Conservation (phyloP, 345 rosid species). For the Jatropha curcas region DNA sequence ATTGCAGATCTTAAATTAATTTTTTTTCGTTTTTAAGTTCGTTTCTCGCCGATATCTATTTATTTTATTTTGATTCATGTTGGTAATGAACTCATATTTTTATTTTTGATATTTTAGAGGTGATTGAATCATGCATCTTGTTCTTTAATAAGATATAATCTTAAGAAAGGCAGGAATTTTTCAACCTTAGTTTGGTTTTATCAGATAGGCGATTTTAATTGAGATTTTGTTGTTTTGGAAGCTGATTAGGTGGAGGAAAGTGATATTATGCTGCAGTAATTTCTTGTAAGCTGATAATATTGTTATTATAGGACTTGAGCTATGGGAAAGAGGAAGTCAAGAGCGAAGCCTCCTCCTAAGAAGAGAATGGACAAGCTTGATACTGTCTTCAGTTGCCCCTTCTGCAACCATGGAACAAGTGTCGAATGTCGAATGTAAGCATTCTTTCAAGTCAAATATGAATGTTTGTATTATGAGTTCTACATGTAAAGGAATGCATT, state of each 20-base stretch:
- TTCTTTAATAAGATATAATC: too few relatives aligned
- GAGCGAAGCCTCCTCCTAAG: slow-evolving; percentile 90
- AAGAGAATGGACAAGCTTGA: slow-evolving; percentile 96
- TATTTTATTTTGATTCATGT: neutral
- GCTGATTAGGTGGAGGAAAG: too few relatives aligned
- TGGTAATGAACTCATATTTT: neutral
- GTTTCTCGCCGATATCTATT: neutral
- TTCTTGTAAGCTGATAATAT: neutral
- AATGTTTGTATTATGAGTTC: neutral
- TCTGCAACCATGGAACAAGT: slow-evolving; percentile 90
- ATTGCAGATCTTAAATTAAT: neutral
- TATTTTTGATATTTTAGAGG: too few relatives aligned
- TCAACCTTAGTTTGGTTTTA: neutral
- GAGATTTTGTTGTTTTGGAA: too few relatives aligned
- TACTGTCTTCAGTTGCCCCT: slow-evolving; percentile 92
- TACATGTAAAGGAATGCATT: neutral
- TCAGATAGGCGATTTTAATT: too few relatives aligned
- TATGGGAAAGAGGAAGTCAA: slow-evolving; percentile 98
- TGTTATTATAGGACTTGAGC: slow-evolving; percentile 6
- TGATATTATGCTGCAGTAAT: too few relatives aligned
- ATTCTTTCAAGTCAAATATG: neutral
- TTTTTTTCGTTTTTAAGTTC: neutral
- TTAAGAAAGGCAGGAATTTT: too few relatives aligned
- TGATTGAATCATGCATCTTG: too few relatives aligned
- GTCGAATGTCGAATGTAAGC: slow-evolving; percentile 83